Conservation (phyloP, 495 filamentous ascomycete genomes). For the Aspergillus baeticus region DNA sequence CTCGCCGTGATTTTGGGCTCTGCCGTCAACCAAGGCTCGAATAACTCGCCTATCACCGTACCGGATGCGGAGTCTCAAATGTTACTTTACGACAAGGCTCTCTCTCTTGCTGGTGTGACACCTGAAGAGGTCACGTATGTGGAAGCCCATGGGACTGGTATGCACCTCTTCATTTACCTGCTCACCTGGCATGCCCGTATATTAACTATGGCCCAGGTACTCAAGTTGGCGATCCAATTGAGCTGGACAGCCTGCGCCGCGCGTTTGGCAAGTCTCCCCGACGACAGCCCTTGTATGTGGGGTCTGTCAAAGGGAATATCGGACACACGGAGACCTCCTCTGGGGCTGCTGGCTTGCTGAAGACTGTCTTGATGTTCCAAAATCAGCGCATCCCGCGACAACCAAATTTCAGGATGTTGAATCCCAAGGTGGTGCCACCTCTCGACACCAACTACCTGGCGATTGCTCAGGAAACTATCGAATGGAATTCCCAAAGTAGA, state of each 20-base stretch:
- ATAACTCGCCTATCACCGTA: conserved; percentile 29
- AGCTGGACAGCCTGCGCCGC: conserved; percentile 30
- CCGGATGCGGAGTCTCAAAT: conserved; percentile 32
- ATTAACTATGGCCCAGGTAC: conserved; percentile 27
- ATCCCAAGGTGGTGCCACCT: no score
- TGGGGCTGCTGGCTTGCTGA: conserved; percentile 45
- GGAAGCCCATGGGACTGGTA: conserved; percentile 31
- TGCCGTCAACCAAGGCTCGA: conserved; percentile 28
- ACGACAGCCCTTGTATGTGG: conserved; percentile 20
- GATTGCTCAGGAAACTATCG: conserved; percentile 25
- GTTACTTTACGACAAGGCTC: conserved; percentile 21
- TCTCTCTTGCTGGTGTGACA: conserved; percentile 7
- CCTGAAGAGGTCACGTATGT: conserved; percentile 20
- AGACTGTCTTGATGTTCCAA: conserved; percentile 45
- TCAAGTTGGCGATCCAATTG: conserved; percentile 41
- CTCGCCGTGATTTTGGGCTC: conserved; percentile 51
- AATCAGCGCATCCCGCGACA: conserved; percentile 32
- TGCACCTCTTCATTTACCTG: not conserved
- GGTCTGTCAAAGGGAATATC: conserved; percentile 48
- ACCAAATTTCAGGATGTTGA: no score
- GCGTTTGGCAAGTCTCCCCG: conserved; percentile 30
- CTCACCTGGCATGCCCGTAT: no score
- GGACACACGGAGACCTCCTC: conserved; percentile 48
- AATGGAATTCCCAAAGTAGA: conserved; percentile 24
- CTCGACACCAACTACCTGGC: conserved; percentile 34